A percentile compares a stretch with the other conserved stretches of the same genome.
These are phyloP conservation scores for Pseudogymnoascus sp. DNA, from an alignment of 2,329 filamentous ascomycete genomes.

Conservation along the genomic window DNA sequence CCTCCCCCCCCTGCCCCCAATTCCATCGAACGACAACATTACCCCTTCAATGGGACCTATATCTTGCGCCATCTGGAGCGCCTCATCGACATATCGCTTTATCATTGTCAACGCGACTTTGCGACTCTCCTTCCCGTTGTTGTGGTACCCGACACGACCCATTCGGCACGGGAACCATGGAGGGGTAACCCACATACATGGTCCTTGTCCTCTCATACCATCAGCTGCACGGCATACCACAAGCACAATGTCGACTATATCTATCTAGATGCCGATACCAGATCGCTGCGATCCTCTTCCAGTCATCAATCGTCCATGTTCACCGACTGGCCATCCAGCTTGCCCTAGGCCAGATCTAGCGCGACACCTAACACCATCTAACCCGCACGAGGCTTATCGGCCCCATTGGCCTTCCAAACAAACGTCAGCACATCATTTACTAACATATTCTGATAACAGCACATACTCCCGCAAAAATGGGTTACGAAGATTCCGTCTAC, in stretches of 20 bases:
- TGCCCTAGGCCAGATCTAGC: conserved; percentile 5
- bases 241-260: not conserved
- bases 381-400: conserved; percentile 5
- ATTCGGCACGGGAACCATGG: conserved; percentile 8
- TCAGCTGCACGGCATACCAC: conserved; percentile 3
- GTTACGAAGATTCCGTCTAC: conserved; percentile 98
- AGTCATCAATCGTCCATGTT: conserved; percentile 1
- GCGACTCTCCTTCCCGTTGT: conserved; percentile 2
- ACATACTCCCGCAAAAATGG: conserved; percentile 62
- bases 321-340: not conserved
- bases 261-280: not conserved
- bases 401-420: conserved; percentile 1
- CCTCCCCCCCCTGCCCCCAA: not conserved
- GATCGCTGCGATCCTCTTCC: not conserved
- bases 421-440: conserved; percentile 4
- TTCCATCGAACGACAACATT: not conserved
- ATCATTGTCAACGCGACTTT: not conserved
- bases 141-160: not conserved
- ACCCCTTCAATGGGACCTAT: conserved; percentile 2
- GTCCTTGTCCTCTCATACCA: not conserved
- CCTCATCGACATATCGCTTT: not conserved
- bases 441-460: conserved; percentile 4
- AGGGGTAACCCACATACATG: conserved; percentile 1
- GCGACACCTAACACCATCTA: conserved; percentile 4
- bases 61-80: not conserved